These are phyloP conservation scores for Royoungia palumana DNA, from an alignment of 768 basidiomycete species.

Conservation along the genomic window DNA sequence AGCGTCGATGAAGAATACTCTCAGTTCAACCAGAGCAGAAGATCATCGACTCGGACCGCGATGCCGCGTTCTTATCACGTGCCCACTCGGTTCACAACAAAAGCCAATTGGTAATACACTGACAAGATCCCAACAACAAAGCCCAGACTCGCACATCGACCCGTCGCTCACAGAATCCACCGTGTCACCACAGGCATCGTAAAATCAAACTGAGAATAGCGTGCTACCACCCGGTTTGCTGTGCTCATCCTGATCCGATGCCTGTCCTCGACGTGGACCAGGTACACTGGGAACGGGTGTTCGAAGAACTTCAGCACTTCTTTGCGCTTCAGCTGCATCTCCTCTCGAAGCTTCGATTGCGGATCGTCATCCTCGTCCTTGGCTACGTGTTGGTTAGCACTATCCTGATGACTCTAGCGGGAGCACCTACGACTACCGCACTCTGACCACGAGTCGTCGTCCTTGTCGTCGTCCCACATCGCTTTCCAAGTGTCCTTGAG, in stretches of 20 bases:
- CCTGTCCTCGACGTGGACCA: conserved; percentile 13
- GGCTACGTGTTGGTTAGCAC: background rate
- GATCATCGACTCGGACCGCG: too few relatives aligned
- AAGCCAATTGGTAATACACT: too few relatives aligned
- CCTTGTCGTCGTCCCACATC: background rate
- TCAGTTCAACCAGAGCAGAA: too few relatives aligned
- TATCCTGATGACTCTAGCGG: background rate
- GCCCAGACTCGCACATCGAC: too few relatives aligned
- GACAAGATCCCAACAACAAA: too few relatives aligned
- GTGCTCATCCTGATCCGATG: conserved; percentile 19
- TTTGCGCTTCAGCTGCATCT: conserved; percentile 15
- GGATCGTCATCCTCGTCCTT: conserved; percentile 1
- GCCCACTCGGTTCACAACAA: too few relatives aligned
- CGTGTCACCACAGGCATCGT: conserved; percentile 15
- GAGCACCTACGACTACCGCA: conserved; percentile 1
- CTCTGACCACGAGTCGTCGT: background rate
- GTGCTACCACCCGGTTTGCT: conserved; percentile 5
- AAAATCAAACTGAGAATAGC: conserved; percentile 17
- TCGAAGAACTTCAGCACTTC: conserved; percentile 18
- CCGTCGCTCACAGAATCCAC: conserved; percentile 8
- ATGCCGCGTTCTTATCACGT: too few relatives aligned
- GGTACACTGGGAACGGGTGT: conserved; percentile 13
- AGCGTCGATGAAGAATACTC: too few relatives aligned
- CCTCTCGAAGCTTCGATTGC: conserved; percentile 7
- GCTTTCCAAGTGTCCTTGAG: background rate